Base-by-base conservation (phyloP, 345 rosid species). In the Eucalyptus sp. region DNA sequence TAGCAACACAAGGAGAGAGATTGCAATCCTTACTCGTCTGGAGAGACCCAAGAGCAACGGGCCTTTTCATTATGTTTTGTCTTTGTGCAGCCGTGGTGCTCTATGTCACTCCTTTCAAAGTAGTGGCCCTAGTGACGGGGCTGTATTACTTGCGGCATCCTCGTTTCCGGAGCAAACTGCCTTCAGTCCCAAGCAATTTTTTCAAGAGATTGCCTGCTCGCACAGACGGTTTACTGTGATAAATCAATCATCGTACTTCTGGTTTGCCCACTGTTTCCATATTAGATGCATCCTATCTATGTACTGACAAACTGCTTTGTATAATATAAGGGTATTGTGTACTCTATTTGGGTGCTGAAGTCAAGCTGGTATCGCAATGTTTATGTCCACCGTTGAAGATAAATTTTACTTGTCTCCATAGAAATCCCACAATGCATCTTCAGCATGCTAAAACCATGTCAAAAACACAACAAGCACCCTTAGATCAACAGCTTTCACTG, bases 1-100 rank as follows among this genome's bases (percentile, higher is more conserved):
- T 96, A 48, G 98, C 99, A 29, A 93, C 97, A 7, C 97, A 96
- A 66, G 98, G 99, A 64, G 98, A 97, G 94, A 97, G 98, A 86
- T 44, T 94, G 76, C 94, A 96, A 90, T 93, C 97, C 41, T 93
- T 94, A 44, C 88, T 96, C 48, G 92, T 94, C 85, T 97, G 98
- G 99, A 92, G 96, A 90, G 98, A 97, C 60, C 98, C 99, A 1
- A 93, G 97, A 89, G 98, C 98, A 12, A 96, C 96, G 29, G 93
- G 96, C 76, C 93, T 97, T 22, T 97, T 97, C 92, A 91, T 96
- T 6, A 87, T 93, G 89, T 96, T 95, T 91, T 93, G 98, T 86
- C 92, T 96, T 31, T 92, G 93, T 86, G 95, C 98, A n/a, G 96
- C 98, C 1, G 94, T 94, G 58, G 94, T 94, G 88, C 94, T 97